Conservation (phyloP, 495 filamentous ascomycete genomes). For the Neurospora discreta region DNA sequence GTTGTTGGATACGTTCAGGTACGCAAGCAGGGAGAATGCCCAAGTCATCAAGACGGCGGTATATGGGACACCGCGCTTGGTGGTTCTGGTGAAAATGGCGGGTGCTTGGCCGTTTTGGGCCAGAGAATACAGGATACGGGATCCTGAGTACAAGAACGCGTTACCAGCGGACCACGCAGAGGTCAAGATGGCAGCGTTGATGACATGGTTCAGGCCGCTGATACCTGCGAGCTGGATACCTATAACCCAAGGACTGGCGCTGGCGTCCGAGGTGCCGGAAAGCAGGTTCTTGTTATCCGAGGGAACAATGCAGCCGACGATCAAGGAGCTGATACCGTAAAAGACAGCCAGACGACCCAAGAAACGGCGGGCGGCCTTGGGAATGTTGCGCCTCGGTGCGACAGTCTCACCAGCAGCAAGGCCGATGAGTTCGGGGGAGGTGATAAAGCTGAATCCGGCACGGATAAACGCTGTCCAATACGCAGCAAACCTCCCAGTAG, state of each 20-base stretch:
- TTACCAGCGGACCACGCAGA: slow-evolving; percentile 52
- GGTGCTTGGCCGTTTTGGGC: slow-evolving; percentile 55
- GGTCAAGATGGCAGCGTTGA: slow-evolving; percentile 39
- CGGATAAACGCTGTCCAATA: slow-evolving; percentile 37
- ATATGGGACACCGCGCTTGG: slow-evolving; percentile 49
- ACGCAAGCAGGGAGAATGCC: slow-evolving; percentile 47
- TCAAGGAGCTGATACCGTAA: slow-evolving; percentile 60
- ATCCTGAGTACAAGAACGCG: slow-evolving; percentile 73
- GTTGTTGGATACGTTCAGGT: slow-evolving; percentile 46
- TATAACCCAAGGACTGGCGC: slow-evolving; percentile 48
- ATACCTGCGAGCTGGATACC: slow-evolving; percentile 37
- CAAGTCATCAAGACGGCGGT: slow-evolving; percentile 46
- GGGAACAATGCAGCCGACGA: slow-evolving; percentile 56
- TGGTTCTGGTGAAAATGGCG: slow-evolving; percentile 40
- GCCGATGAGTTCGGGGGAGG: slow-evolving; percentile 38
- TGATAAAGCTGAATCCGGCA: slow-evolving; percentile 40
- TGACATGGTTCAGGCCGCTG: slow-evolving; percentile 32
- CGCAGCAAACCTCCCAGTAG: slow-evolving; percentile 36
- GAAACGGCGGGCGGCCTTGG: slow-evolving; percentile 60
- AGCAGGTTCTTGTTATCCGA: slow-evolving; percentile 45
- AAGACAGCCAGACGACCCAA: slow-evolving; percentile 61
- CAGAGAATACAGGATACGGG: slow-evolving; percentile 62
- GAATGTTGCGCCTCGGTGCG: slow-evolving; percentile 64
- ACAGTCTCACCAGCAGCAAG: slow-evolving; percentile 70
- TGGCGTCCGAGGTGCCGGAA: slow-evolving; percentile 42